These are phyloP conservation scores for Salvia rosmarinus DNA, from an alignment of 257 asterid genomes.

Conservation along the genomic window DNA sequence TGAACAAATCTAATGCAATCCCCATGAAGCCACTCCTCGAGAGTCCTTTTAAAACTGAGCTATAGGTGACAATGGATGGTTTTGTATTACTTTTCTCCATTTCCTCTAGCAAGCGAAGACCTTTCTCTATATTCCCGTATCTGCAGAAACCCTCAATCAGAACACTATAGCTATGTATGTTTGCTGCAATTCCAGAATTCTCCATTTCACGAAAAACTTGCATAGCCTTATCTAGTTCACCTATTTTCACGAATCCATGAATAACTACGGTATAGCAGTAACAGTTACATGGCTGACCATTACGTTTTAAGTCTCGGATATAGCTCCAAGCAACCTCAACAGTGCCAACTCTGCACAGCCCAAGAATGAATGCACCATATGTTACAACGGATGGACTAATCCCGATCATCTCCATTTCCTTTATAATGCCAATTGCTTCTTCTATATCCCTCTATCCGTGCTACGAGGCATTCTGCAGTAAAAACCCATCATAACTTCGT, in stretches of 20 bases:
- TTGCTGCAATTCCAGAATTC: constrained; percentile 48
- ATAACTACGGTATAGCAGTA: constrained; percentile 63
- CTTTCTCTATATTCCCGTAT: constrained; percentile 42
- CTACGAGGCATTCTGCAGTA: constrained; percentile 42
- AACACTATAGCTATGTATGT: constrained; percentile 59
- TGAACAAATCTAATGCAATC: constrained; percentile 42
- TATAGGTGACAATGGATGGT: constrained; percentile 55
- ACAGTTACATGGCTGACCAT: constrained; percentile 47
- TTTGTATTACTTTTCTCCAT: constrained; percentile 48
- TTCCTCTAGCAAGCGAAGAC: constrained; percentile 45
- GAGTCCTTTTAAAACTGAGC: constrained; percentile 52
- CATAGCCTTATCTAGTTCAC: constrained; percentile 46
- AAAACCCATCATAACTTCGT: constrained; percentile 55
- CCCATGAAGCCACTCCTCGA: constrained; percentile 43
- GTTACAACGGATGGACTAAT: constrained; percentile 59
- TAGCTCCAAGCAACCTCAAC: constrained; percentile 49
- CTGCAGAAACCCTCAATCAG: constrained; percentile 57
- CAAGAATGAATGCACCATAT: constrained; percentile 48
- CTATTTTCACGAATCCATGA: constrained; percentile 46
- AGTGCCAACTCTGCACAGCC: constrained; percentile 59
- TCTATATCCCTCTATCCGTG: constrained; percentile 40
- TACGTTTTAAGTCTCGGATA: constrained; percentile 39
- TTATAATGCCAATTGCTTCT: constrained; percentile 47
- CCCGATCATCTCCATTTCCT: constrained; percentile 54
- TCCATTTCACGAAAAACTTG: constrained; percentile 54